Percentiles rank a stretch among this genome's conserved stretches.
phyloP scores from a whole-genome alignment of 2,329 filamentous ascomycete species.

The Fusarium xylarioides region DNA sequence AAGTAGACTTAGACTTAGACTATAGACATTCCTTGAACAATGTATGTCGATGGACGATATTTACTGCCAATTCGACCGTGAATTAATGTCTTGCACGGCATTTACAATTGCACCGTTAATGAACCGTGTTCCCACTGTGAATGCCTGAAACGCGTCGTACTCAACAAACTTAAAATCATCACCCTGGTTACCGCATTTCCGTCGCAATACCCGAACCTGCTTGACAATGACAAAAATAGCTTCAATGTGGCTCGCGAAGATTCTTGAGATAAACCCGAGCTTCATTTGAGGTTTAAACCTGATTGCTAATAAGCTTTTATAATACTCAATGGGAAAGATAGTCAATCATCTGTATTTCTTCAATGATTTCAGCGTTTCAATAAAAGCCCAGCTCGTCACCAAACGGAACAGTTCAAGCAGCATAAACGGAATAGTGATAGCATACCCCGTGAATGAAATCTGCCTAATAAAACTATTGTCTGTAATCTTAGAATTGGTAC shows the following conservation, averaged over 20 bases:
- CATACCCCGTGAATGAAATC: neutral
- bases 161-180: neutral
- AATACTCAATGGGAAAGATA: neutral
- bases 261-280: fast-evolving
- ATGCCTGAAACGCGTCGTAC: neutral
- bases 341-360: neutral
- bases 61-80: neutral
- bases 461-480: fast-evolving
- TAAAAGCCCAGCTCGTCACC: no score
- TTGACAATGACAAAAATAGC: neutral
- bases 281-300: neutral
- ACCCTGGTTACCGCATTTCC: neutral
- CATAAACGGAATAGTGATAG: neutral
- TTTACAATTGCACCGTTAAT: neutral
- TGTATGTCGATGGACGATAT: neutral
- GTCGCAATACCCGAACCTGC: neutral
- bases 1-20: constrained; percentile 19
- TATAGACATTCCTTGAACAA: constrained; percentile 22
- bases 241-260: fast-evolving
- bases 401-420: no score
- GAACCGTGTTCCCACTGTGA: neutral
- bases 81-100: no score
- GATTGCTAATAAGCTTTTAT: neutral
- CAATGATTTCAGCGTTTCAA: neutral
- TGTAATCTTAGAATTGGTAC: no score